A percentile compares a stretch with the other conserved stretches of the same genome.
phyloP scores from a whole-genome alignment of 441 rosid species.

The Syzygium malaccense region DNA sequence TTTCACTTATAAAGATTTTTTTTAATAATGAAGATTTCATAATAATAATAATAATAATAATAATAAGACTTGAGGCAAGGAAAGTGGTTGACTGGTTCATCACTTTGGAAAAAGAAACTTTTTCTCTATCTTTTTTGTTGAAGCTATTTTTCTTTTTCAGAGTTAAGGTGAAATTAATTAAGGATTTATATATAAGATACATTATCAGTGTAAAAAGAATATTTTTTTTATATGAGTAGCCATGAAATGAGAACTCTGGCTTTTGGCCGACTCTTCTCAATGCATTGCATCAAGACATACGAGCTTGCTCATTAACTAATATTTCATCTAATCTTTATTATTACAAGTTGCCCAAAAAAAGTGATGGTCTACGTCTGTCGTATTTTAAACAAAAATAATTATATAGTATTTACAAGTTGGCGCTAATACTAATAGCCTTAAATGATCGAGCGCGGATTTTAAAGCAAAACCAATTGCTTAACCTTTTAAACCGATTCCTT shows the following conservation, averaged over 20 bases:
- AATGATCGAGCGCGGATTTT: background rate
- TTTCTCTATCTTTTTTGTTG: background rate
- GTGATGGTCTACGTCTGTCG: background rate
- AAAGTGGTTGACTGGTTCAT: background rate
- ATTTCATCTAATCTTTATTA: background rate
- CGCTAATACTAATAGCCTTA: background rate
- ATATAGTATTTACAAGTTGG: background rate
- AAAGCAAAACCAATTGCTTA: background rate
- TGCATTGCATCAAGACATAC: background rate
- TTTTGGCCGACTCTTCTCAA: background rate
- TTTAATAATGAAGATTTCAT: background rate
- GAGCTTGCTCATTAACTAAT: background rate
- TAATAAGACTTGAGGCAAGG: background rate
- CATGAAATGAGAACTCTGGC: background rate
- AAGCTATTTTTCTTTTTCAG: background rate
- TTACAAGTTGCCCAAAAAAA: background rate
- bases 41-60: background rate
- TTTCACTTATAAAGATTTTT: background rate
- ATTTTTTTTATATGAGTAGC: background rate
- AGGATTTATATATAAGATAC: background rate
- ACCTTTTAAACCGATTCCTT: background rate
- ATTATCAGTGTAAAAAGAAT: background rate
- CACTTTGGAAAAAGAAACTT: background rate
- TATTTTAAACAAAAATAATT: background rate
- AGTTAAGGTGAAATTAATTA: background rate